Conservation (phyloP, 2,329 filamentous ascomycete genomes). For the Didymella glomerata region DNA sequence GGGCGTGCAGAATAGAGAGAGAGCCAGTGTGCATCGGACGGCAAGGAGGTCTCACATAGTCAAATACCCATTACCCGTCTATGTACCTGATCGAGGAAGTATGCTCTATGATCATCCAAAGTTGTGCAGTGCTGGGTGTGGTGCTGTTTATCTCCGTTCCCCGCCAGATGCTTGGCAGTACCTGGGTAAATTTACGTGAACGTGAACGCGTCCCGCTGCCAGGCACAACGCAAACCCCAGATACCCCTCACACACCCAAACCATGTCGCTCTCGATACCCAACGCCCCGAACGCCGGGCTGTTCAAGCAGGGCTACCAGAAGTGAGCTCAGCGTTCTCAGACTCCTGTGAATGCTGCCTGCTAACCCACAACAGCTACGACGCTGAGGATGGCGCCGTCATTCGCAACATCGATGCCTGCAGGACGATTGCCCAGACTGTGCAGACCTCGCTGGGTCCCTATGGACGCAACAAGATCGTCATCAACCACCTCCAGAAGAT, state of each 20-base stretch:
- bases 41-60: neutral
- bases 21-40: neutral
- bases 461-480: constrained; percentile 99
- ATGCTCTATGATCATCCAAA: neutral
- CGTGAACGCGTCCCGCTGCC: constrained; percentile 42
- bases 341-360: constrained; percentile 10
- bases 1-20: neutral
- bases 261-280: constrained; percentile 96
- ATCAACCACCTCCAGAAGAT: constrained; percentile 99
- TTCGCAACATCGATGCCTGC: constrained; percentile 99
- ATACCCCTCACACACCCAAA: constrained; percentile 46
- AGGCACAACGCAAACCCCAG: constrained; percentile 42
- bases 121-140: neutral
- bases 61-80: neutral
- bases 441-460: constrained; percentile 94
- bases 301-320: constrained; percentile 97
- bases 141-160: constrained; percentile 2
- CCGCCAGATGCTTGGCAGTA: constrained; percentile 12
- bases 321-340: constrained; percentile 63
- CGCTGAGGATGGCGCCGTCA: constrained; percentile 96
- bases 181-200: constrained; percentile 20
- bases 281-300: constrained; percentile 90
- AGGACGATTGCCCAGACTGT: constrained; percentile 94
- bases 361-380: constrained; percentile 77
- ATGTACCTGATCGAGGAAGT: neutral